These are phyloP conservation scores for Phytopythium delawarense DNA, from an alignment of 352 stramenopile species.

Conservation along the genomic window DNA sequence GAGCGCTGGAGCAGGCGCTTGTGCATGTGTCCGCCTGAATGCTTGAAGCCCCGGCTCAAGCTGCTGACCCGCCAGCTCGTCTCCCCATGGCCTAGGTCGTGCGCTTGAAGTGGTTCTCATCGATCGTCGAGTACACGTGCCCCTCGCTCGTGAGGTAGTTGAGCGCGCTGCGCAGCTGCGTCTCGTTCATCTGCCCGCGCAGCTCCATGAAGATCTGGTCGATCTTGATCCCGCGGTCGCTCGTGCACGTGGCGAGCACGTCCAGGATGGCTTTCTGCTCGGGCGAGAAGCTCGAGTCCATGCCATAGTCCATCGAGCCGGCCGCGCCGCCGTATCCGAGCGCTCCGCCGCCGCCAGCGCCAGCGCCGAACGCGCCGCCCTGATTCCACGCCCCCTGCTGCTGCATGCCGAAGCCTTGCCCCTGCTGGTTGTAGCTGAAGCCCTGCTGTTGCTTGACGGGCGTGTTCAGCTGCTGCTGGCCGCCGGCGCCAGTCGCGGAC, in stretches of 20 bases:
- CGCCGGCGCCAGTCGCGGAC: constrained; percentile 6
- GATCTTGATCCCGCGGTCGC: constrained; percentile 72
- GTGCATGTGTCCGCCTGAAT: neutral
- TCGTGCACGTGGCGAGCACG: constrained; percentile 63
- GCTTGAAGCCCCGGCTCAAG: too few species aligned
- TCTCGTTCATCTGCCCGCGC: constrained; percentile 59
- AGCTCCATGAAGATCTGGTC: constrained; percentile 74
- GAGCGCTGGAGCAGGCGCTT: neutral
- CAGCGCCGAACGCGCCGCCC: constrained; percentile 10
- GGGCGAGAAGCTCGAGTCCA: constrained; percentile 72
- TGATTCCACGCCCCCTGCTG: constrained; percentile 27
- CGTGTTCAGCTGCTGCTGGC: constrained; percentile 20
- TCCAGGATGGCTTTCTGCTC: constrained; percentile 81
- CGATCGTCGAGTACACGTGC: constrained; percentile 90
- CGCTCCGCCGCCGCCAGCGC: constrained; percentile 10
- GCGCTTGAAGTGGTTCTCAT: constrained; percentile 89
- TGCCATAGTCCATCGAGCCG: constrained; percentile 50
- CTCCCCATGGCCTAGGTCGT: constrained; percentile 44
- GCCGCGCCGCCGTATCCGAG: constrained; percentile 3
- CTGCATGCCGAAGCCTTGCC: constrained; percentile 14
- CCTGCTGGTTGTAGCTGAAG: constrained; percentile 21
- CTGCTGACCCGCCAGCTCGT: too few species aligned
- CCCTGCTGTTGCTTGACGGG: constrained; percentile 27
- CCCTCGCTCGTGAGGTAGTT: constrained; percentile 85
- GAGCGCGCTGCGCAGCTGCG: constrained; percentile 59